phyloP scores from a whole-genome alignment of 148 eudicot species.

The Rhododendron griersonianum region DNA sequence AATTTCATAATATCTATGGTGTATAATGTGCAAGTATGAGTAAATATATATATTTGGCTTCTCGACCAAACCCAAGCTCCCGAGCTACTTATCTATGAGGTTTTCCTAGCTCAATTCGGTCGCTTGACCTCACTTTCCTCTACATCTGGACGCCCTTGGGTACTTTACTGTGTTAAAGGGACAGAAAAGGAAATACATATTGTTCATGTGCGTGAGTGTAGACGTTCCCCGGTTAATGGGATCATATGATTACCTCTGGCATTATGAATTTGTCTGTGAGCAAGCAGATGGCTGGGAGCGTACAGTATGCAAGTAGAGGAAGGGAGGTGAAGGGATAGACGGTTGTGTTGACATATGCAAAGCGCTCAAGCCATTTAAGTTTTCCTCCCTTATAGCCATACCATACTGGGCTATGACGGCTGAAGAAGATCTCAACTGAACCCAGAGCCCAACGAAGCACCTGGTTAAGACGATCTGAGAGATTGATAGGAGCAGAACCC shows the following conservation, averaged over 20 bases:
- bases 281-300: slow-evolving; percentile 90
- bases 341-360: slow-evolving; percentile 90
- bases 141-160: not conserved
- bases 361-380: slow-evolving; percentile 90
- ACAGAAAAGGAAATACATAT: not conserved
- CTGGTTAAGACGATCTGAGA: slow-evolving; percentile 96
- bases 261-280: slow-evolving; percentile 98
- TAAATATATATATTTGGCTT: not conserved
- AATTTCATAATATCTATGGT: not conserved
- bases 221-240: not conserved
- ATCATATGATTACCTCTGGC: slow-evolving; percentile 75
- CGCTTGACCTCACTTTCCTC: not conserved
- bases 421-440: slow-evolving; percentile 95
- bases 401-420: slow-evolving; percentile 86
- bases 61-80: no score
- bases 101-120: not conserved
- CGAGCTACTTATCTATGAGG: not conserved
- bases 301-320: slow-evolving; percentile 93
- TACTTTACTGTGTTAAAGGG: not conserved
- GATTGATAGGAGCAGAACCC: slow-evolving; percentile 94
- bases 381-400: slow-evolving; percentile 88
- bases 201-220: not conserved
- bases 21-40: not conserved
- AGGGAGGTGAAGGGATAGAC: slow-evolving; percentile 91
- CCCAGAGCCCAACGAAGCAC: slow-evolving; percentile 99